phyloP scores from a whole-genome alignment of 371 early-diverging fungal species.

The Lichtheimia ramosa region DNA sequence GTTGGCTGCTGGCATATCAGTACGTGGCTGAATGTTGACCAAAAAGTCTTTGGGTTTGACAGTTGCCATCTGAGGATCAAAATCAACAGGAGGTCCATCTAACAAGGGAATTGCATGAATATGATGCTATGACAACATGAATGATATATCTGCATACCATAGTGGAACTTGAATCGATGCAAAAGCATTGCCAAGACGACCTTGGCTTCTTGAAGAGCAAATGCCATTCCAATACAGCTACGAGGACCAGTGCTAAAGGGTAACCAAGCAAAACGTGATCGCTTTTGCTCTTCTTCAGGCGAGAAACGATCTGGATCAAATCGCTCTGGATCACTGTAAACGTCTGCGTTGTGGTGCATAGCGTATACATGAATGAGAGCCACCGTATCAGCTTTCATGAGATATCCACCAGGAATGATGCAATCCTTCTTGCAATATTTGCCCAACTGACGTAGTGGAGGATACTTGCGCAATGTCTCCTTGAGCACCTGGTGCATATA shows the following conservation, averaged over 20 bases:
- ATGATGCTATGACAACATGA: not conserved
- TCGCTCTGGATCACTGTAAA: conserved; percentile 42
- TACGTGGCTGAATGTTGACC: conserved; percentile 36
- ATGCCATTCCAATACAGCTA: conserved; percentile 51
- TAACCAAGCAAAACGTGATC: conserved; percentile 54
- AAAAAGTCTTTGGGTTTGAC: conserved; percentile 37
- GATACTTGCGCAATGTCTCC: conserved; percentile 52
- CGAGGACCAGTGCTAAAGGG: conserved; percentile 55
- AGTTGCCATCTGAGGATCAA: conserved; percentile 33
- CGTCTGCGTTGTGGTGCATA: conserved; percentile 46
- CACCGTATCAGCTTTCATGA: conserved; percentile 20
- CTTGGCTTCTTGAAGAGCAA: conserved; percentile 62
- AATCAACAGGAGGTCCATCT: conserved; percentile 36
- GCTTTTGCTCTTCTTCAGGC: conserved; percentile 53
- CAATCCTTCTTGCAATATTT: conserved; percentile 55
- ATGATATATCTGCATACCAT: conserved; percentile 17
- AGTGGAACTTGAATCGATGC: conserved; percentile 37
- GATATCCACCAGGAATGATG: conserved; percentile 47
- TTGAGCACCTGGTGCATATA: conserved; percentile 49
- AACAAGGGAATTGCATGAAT: not conserved
- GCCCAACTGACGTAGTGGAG: conserved; percentile 45
- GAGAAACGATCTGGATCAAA: conserved; percentile 61
- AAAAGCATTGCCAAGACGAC: conserved; percentile 52
- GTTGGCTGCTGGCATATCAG: conserved; percentile 37
- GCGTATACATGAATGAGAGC: conserved; percentile 26